Evolutionary conservation across 768 basidiomycete species (phyloP).

Genomic region (Fibroporia radiculosa): DNA sequence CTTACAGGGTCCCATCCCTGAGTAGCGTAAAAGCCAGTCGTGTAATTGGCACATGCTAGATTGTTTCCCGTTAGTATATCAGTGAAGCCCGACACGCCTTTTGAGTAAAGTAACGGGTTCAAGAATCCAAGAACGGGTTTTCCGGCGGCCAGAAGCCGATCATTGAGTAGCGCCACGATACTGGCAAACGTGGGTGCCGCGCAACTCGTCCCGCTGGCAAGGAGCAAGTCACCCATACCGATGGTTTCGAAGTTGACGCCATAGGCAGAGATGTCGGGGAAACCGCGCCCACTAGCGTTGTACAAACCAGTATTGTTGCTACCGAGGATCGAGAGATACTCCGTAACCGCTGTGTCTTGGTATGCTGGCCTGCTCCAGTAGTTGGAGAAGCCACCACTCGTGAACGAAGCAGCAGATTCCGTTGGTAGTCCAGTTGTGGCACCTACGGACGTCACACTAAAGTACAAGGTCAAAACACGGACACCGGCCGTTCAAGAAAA

Average conservation of each 20-base stretch:
- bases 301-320: conserved; percentile 23
- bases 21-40: conserved; percentile 24
- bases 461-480: conserved; percentile 22
- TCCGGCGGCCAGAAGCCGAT: conserved; percentile 20
- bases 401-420: conserved; percentile 37
- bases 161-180: conserved; percentile 27
- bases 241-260: conserved; percentile 50
- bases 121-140: conserved; percentile 25
- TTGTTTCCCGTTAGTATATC: conserved; percentile 27
- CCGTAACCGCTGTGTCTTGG: conserved; percentile 22
- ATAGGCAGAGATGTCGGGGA: conserved; percentile 27
- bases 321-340: conserved; percentile 24
- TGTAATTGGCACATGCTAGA: conserved; percentile 11
- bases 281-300: conserved; percentile 24
- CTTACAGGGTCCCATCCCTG: conserved; percentile 25
- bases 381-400: conserved; percentile 34
- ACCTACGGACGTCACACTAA: conserved; percentile 35
- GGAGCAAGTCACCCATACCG: conserved; percentile 18
- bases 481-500: neutral
- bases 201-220: conserved; percentile 25
- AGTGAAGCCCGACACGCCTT: conserved; percentile 19
- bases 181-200: conserved; percentile 26
- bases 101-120: conserved; percentile 26
- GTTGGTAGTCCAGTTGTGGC: conserved; percentile 41
- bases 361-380: conserved; percentile 29